A percentile compares a stretch with the other conserved stretches of the same genome.
phyloP scores from a whole-genome alignment of 176 grass and related monocot species.

The Oryza longistaminata region DNA sequence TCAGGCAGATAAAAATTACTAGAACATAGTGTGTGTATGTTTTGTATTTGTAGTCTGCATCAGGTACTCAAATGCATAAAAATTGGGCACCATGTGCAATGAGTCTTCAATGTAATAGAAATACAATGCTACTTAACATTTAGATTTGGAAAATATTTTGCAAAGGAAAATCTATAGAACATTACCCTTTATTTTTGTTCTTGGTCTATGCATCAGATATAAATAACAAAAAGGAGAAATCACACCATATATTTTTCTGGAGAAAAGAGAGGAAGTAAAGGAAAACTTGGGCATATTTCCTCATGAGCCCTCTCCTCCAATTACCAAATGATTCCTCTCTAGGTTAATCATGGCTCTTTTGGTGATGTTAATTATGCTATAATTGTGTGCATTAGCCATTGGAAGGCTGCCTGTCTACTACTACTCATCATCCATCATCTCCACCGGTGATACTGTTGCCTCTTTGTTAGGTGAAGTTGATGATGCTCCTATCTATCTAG shows the following conservation, averaged over 20 bases:
- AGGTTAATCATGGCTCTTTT: background rate
- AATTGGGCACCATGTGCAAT: background rate
- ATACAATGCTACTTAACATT: no score
- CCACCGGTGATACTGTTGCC: background rate
- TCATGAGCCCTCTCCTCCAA: background rate
- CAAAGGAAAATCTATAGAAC: background rate
- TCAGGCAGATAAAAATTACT: no score
- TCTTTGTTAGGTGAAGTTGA: slow-evolving; percentile 34
- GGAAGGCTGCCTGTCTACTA: background rate
- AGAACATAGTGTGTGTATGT: no score
- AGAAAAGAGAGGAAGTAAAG: background rate
- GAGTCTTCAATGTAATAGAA: no score
- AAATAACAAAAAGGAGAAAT: background rate
- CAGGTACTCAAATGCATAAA: no score
- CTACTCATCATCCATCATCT: background rate
- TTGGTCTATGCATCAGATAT: background rate
- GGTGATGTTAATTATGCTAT: no score
- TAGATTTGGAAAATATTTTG: no score
- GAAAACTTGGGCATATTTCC: background rate
- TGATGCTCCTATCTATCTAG: background rate
- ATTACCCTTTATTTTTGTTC: background rate
- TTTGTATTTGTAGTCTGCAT: no score
- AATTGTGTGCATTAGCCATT: background rate
- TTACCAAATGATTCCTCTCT: background rate
- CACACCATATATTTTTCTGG: background rate